These are phyloP conservation scores for Dipodascopsis uninucleata DNA, from an alignment of 805 yeast species.

Conservation along the genomic window DNA sequence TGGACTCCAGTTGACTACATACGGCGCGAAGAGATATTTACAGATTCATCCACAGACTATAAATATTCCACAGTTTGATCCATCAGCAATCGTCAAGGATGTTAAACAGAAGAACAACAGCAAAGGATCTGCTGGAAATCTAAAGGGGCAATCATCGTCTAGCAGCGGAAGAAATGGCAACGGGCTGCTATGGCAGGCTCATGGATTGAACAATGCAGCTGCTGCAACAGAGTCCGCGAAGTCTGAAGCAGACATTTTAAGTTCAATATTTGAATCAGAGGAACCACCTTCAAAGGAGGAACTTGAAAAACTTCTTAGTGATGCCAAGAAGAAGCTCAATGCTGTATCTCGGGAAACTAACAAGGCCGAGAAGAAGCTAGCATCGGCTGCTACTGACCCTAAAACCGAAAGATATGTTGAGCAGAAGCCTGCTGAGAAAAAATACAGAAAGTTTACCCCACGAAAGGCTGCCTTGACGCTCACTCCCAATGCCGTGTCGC, in stretches of 20 bases:
- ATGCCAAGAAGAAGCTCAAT: constrained; percentile 4
- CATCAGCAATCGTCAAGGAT: constrained; percentile 1
- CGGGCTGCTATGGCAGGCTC: constrained; percentile 19
- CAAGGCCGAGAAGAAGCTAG: constrained; percentile 21
- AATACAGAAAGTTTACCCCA: constrained; percentile 65
- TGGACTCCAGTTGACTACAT: not conserved
- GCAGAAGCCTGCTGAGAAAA: constrained; percentile 28
- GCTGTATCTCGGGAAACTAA: not conserved
- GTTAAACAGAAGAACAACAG: not conserved
- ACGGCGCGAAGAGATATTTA: constrained; percentile 2
- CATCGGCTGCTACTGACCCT: constrained; percentile 28
- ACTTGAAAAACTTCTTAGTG: constrained; percentile 14
- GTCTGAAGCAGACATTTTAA: constrained; percentile 21
- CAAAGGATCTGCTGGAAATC: not conserved
- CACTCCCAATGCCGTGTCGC: constrained; percentile 69
- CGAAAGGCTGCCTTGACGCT: constrained; percentile 85
- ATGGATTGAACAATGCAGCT: constrained; percentile 8
- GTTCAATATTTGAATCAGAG: constrained; percentile 24
- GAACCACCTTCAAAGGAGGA: constrained; percentile 24
- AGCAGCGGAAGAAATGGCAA: no score
- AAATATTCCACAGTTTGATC: constrained; percentile 10
- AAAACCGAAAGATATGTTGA: constrained; percentile 28
- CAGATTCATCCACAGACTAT: constrained; percentile 5
- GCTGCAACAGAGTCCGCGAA: no score
- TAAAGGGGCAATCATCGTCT: no score